Base-by-base conservation (phyloP, 768 basidiomycete species). In the Mycena venus region DNA sequence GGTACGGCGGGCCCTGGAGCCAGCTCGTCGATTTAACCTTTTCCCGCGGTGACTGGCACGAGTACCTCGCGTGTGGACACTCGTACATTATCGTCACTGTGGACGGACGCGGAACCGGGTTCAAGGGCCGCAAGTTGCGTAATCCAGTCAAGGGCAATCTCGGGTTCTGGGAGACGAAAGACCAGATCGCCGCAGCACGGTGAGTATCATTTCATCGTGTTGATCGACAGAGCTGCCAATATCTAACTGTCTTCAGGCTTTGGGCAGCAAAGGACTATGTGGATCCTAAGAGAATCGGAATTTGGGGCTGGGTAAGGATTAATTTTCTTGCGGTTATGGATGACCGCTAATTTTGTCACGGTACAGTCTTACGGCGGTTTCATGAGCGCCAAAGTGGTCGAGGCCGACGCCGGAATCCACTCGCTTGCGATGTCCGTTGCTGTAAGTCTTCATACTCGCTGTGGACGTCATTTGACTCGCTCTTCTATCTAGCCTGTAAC, bases 91-190 rank as follows among this genome's bases (percentile, higher is more conserved):
- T 97, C 38, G 95, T 99, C 67, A 85, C 90, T 44, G 94, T 99
- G 44, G 98, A 99, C 79, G 96, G 96, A 0, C 91, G 98, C 23
- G 98, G 98, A 0, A 99, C 98, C 0, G 98, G 98, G 2, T 96
- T 87, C 85, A 95, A 94, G 80, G 98, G 98, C 1, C 89, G 97
- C 42, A 86, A 87, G 73, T 83, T 99, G 82, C 88, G 97, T 73
- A 97, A 97, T 81, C 90, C 94, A 0, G 94, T 99, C n/a, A 94
- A 95, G 79, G 90, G 92, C 68, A 92, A 98, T 79, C 87, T 99
- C 6, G 98, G 98, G 0, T 92, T 91, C 80, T 96, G 90, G 86
- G 98, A 99, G 85, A 94, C 94, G 14, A 85, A 86, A 62, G 98
- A 99, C 84, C 97, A 98, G 84, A 89, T 99, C 70, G 92, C 92